A percentile compares a stretch with the other conserved stretches of the same genome.
Conservation (phyloP, 331 rosid genomes). For the Pyrus hybrid region DNA sequence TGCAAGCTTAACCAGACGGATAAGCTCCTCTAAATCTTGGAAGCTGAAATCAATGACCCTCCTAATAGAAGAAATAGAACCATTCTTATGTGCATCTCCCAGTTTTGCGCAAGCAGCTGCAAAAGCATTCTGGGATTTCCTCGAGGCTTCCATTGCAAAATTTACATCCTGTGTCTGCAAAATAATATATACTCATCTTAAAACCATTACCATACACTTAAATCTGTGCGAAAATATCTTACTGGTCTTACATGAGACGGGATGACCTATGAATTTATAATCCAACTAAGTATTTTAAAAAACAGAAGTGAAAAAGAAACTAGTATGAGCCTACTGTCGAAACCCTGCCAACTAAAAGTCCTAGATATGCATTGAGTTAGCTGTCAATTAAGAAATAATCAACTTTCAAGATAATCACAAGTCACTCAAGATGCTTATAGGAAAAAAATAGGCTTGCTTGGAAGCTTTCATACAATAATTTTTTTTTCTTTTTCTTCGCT, state of each 20-base stretch:
- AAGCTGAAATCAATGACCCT: conserved; percentile 71
- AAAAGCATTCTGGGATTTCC: conserved; percentile 53
- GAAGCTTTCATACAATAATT: background rate
- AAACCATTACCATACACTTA: conserved; percentile 1
- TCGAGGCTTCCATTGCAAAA: conserved; percentile 78
- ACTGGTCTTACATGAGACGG: background rate
- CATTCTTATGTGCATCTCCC: conserved; percentile 43
- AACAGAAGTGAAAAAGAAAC: background rate
- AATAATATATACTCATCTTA: conserved; percentile 4
- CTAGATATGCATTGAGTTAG: background rate
- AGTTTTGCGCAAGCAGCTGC: conserved; percentile 28
- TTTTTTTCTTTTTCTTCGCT: background rate
- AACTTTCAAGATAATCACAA: background rate
- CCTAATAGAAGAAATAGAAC: conserved; percentile 44
- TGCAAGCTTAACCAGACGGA: conserved; percentile 50
- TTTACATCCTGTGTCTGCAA: conserved; percentile 63
- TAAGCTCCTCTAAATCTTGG: conserved; percentile 68
- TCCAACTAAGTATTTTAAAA: conserved; percentile 1
- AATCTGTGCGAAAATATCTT: background rate
- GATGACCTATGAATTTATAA: conserved; percentile 10
- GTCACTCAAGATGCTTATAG: background rate
- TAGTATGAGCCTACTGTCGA: background rate
- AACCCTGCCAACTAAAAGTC: background rate
- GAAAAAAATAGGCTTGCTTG: background rate
- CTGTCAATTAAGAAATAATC: background rate